These are phyloP conservation scores for Colletotrichum sublineola DNA, from an alignment of 2,329 filamentous ascomycete genomes.

Conservation along the genomic window DNA sequence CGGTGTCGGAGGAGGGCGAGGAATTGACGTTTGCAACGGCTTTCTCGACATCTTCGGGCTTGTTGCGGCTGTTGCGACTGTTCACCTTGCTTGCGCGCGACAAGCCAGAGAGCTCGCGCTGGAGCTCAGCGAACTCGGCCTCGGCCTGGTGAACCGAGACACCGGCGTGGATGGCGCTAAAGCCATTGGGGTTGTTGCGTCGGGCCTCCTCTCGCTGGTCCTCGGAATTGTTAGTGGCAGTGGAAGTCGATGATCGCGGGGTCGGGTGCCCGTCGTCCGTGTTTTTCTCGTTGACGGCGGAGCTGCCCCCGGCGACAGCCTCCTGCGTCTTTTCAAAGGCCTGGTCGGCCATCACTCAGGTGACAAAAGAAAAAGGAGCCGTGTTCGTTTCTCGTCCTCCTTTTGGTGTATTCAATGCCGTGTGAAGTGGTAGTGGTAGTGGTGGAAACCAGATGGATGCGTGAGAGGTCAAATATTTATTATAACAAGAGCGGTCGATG, in stretches of 20 bases:
- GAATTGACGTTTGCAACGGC: slow-evolving; percentile 50
- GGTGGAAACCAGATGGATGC: too few species aligned
- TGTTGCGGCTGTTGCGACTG: slow-evolving; percentile 45
- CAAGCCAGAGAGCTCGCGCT: slow-evolving; percentile 69
- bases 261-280: slow-evolving; percentile 19
- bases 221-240: slow-evolving; percentile 45
- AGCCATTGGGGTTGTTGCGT: slow-evolving; percentile 63
- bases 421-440: too few species aligned
- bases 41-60: slow-evolving; percentile 70
- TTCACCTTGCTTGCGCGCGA: slow-evolving; percentile 64
- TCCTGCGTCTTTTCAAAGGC: slow-evolving; percentile 48
- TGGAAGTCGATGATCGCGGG: slow-evolving; percentile 46
- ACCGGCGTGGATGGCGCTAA: slow-evolving; percentile 57
- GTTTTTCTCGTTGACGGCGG: slow-evolving; percentile 45
- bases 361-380: too few species aligned
- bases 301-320: slow-evolving; percentile 48
- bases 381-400: not conserved
- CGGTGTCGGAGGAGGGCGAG: slow-evolving; percentile 57
- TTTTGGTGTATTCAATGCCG: too few species aligned
- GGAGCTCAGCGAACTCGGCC: slow-evolving; percentile 78
- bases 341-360: slow-evolving; percentile 46
- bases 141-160: slow-evolving; percentile 77
- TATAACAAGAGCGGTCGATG: slow-evolving; percentile 12
- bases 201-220: slow-evolving; percentile 53
- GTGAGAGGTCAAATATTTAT: slow-evolving; percentile 4